Evolutionary conservation across 768 basidiomycete species (phyloP).

Genomic region (Brasilioporus rufonigricans): DNA sequence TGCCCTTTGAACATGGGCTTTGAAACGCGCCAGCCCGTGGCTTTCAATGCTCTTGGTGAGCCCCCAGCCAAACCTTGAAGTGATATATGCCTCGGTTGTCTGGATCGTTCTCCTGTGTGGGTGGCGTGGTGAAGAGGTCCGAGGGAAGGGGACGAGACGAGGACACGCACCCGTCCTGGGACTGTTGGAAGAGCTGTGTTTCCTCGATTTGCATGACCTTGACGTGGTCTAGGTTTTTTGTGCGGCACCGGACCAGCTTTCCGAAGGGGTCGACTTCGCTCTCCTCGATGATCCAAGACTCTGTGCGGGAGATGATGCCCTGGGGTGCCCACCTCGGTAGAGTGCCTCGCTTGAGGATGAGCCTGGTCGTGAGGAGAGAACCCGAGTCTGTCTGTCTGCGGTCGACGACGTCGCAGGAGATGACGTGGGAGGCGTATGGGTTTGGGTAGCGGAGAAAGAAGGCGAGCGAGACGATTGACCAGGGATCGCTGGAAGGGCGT

Average conservation of each 20-base stretch:
- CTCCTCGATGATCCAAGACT: conserved; percentile 94
- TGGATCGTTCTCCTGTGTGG: conserved; percentile 70
- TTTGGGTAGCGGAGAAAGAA: conserved; percentile 97
- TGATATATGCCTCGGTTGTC: conserved; percentile 80
- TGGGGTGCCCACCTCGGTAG: conserved; percentile 89
- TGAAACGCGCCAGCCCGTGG: conserved; percentile 81
- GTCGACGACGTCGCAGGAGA: conserved; percentile 94
- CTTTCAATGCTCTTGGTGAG: conserved; percentile 84
- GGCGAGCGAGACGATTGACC: conserved; percentile 89
- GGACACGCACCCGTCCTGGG: conserved; percentile 60
- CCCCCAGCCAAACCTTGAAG: conserved; percentile 91
- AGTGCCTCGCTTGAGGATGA: conserved; percentile 90
- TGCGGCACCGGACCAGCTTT: conserved; percentile 71
- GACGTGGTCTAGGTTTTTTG: conserved; percentile 90
- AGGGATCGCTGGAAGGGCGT: conserved; percentile 67
- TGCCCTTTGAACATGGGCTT: conserved; percentile 83
- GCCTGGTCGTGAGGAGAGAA: conserved; percentile 78
- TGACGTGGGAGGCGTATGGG: conserved; percentile 88
- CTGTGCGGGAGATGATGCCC: conserved; percentile 78
- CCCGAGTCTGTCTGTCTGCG: conserved; percentile 72
- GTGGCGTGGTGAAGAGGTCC: neutral
- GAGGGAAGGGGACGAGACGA: neutral
- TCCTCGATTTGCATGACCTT: conserved; percentile 94
- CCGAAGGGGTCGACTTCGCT: conserved; percentile 88
- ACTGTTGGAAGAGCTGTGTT: conserved; percentile 67